Conservation (phyloP, 441 rosid species). For the Aquilaria agallochum region DNA sequence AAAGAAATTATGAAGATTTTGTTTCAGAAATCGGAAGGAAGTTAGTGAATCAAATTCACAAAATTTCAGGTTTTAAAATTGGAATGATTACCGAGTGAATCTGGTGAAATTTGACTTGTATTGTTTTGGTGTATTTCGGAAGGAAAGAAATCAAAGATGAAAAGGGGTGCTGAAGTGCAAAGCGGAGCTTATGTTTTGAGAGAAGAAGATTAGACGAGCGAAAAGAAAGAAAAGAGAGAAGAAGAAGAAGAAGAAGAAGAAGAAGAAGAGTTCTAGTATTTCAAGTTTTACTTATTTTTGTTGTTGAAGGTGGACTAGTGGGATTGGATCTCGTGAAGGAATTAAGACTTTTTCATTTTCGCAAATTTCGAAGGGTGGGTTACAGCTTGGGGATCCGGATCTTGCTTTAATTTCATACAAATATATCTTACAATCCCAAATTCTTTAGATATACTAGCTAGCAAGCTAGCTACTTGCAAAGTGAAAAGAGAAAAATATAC, state of each 20-base stretch:
- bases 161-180: not conserved
- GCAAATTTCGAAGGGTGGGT: constrained; percentile 47
- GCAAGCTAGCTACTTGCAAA: too few species aligned
- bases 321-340: constrained; percentile 83
- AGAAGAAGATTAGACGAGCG: constrained; percentile 17
- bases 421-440: constrained; percentile 10
- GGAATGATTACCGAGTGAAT: too few species aligned
- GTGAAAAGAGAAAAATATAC: too few species aligned
- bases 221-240: constrained; percentile 11
- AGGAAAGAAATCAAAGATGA: constrained; percentile 1
- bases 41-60: too few species aligned
- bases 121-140: not conserved
- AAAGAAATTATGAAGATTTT: too few species aligned
- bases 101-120: too few species aligned
- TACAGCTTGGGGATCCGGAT: constrained; percentile 27
- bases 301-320: constrained; percentile 15
- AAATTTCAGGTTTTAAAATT: too few species aligned
- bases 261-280: constrained; percentile 3
- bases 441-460: constrained; percentile 11
- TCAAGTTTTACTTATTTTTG: not conserved
- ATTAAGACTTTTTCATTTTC: constrained; percentile 33
- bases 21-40: too few species aligned
- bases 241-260: constrained; percentile 7
- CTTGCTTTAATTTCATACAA: constrained; percentile 44
- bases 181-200: constrained; percentile 15